Percentiles rank a stretch among this genome's conserved stretches.
Evolutionary conservation across 495 filamentous ascomycete species (phyloP).

Genomic region (Annulohypoxylon bovei): DNA sequence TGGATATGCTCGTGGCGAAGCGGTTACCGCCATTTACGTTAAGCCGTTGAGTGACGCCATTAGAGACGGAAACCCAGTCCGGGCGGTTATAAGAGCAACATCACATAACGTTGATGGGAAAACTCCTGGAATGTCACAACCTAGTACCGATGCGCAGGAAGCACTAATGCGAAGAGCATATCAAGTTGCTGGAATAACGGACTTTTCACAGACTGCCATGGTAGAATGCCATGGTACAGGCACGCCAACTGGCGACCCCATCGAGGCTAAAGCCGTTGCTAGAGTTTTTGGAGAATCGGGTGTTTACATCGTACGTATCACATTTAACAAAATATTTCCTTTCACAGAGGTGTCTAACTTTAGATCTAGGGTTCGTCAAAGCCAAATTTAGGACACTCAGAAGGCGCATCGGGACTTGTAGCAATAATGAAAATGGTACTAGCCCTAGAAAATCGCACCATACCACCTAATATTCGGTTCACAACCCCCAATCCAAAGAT

Average conservation of each 20-base stretch:
- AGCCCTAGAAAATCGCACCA: slow-evolving; percentile 57
- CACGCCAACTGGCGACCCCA: slow-evolving; percentile 51
- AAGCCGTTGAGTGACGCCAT: slow-evolving; percentile 62
- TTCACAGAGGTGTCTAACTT: background rate
- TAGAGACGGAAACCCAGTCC: slow-evolving; percentile 59
- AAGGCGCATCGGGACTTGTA: slow-evolving; percentile 58
- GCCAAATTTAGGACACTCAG: slow-evolving; percentile 62
- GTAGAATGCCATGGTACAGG: slow-evolving; percentile 51
- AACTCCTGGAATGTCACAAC: slow-evolving; percentile 54
- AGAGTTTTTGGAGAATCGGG: slow-evolving; percentile 44
- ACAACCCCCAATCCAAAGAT: slow-evolving; percentile 39
- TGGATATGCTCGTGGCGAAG: slow-evolving; percentile 53
- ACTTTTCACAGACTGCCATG: slow-evolving; percentile 52
- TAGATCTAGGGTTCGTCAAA: slow-evolving; percentile 57
- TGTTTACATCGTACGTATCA: slow-evolving; percentile 48
- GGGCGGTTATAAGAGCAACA: slow-evolving; percentile 61
- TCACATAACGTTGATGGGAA: slow-evolving; percentile 57
- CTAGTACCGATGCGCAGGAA: slow-evolving; percentile 58
- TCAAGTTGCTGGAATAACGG: slow-evolving; percentile 50
- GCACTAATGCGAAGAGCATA: slow-evolving; percentile 57
- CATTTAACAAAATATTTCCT: background rate
- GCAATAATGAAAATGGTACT: slow-evolving; percentile 60
- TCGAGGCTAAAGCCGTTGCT: slow-evolving; percentile 49
- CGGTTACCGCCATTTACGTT: slow-evolving; percentile 50
- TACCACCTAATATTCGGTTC: slow-evolving; percentile 51